phyloP scores from a whole-genome alignment of 2,329 filamentous ascomycete species.

The Monilinia polystroma region DNA sequence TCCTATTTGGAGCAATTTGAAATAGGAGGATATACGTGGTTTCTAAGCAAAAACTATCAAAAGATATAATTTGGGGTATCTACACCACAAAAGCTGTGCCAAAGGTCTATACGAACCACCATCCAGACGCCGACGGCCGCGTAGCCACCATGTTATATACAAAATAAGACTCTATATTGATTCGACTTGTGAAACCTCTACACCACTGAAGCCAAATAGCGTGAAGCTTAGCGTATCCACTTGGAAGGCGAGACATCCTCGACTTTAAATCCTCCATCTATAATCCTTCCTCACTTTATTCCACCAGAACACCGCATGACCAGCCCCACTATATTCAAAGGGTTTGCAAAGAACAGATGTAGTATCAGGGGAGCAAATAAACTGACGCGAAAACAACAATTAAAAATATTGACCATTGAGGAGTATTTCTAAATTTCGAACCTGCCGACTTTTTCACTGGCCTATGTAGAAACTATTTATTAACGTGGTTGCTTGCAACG shows the following conservation, averaged over 20 bases:
- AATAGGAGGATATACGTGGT: no score
- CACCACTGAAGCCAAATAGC: neutral
- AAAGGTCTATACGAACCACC: neutral
- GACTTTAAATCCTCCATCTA: neutral
- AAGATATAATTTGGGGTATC: no score
- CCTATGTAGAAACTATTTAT: neutral
- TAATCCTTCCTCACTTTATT: no score
- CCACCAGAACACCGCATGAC: neutral
- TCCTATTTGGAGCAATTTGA: neutral
- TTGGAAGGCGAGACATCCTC: neutral
- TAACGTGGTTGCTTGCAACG: neutral
- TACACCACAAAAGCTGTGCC: neutral
- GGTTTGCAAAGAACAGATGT: neutral
- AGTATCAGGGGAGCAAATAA: neutral
- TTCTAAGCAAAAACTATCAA: neutral
- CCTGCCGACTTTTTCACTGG: constrained; percentile 1
- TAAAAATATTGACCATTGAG: neutral
- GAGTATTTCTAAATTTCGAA: neutral
- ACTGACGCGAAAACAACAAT: neutral
- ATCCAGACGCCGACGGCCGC: neutral
- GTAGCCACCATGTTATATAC: neutral
- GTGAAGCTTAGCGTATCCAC: neutral
- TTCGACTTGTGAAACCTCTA: neutral
- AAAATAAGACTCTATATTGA: neutral
- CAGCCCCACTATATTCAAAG: neutral